Evolutionary conservation across 139 green algal species (phyloP).

Genomic region (Chlorella sp.): DNA sequence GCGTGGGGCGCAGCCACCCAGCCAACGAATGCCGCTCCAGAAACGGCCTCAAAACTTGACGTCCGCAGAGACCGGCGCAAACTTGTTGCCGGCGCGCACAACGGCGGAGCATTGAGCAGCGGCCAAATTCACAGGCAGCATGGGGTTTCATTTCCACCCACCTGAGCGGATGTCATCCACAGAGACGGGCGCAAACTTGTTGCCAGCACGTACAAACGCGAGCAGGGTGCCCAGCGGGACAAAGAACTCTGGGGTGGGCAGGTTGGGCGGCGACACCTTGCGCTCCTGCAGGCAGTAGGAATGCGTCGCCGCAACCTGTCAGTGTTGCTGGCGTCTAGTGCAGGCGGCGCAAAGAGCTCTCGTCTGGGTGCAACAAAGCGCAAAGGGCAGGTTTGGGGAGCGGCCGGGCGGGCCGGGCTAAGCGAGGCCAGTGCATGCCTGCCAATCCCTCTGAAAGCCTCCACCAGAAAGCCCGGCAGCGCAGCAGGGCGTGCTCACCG

Average conservation of each 20-base stretch:
- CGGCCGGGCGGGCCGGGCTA: no score
- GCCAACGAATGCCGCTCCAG: no score
- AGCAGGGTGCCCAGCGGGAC: conserved; percentile 42
- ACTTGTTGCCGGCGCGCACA: not conserved
- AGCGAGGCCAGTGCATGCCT: not conserved
- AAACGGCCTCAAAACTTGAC: no score
- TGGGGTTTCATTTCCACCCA: no score
- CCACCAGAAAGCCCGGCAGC: no score
- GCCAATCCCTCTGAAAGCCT: no score
- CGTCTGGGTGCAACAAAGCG: not conserved
- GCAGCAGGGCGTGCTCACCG: conserved; percentile 8
- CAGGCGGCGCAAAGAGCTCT: not conserved
- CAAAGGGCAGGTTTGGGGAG: not conserved
- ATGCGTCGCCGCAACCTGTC: no score
- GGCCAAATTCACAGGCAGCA: no score
- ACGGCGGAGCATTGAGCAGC: no score
- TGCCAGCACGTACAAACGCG: conserved; percentile 12
- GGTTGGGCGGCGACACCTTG: conserved; percentile 55
- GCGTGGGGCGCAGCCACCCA: no score
- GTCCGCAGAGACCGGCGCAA: no score
- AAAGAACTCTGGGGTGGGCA: conserved; percentile 45
- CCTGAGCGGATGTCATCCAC: conserved; percentile 31
- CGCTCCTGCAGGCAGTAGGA: conserved; percentile 25
- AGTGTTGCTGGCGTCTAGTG: no score
- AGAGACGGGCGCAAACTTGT: conserved; percentile 32